These are phyloP conservation scores for Nicotiana otophora DNA, from an alignment of 257 asterid genomes.

Conservation along the genomic window DNA sequence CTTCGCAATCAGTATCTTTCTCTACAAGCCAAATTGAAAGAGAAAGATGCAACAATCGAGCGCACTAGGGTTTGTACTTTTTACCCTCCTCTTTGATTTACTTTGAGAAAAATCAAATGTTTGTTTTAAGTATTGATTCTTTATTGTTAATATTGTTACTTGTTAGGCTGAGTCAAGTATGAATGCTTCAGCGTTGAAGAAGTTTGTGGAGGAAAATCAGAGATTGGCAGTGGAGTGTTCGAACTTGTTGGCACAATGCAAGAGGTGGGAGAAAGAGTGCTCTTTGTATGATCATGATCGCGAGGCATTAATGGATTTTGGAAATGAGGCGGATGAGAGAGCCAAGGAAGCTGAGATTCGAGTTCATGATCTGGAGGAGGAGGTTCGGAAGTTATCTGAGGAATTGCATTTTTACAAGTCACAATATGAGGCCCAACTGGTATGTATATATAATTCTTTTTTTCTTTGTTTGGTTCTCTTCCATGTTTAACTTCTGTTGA, in stretches of 20 bases:
- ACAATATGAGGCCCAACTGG: conserved; percentile 39
- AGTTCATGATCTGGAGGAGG: conserved; percentile 57
- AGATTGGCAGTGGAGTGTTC: conserved; percentile 73
- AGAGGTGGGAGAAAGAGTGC: conserved; percentile 92
- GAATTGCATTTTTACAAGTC: conserved; percentile 46
- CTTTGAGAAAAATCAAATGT: not conserved
- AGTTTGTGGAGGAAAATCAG: conserved; percentile 91
- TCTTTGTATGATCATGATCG: conserved; percentile 82
- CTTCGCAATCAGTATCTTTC: conserved; percentile 47
- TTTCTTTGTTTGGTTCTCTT: not conserved
- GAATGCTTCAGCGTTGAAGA: conserved; percentile 90
- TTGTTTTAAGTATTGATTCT: not conserved
- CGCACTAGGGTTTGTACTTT: conserved; percentile 58
- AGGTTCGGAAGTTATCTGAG: conserved; percentile 44
- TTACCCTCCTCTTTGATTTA: not conserved
- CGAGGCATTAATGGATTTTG: conserved; percentile 93
- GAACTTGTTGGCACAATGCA: conserved; percentile 57
- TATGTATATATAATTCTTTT: conserved; percentile 20
- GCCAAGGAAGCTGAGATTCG: conserved; percentile 75
- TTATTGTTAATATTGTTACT: not conserved
- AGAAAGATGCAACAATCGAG: conserved; percentile 58
- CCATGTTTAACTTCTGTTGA: not conserved
- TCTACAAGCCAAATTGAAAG: conserved; percentile 61
- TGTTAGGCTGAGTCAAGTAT: conserved; percentile 76
- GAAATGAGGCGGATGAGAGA: conserved; percentile 89